Base-by-base conservation (phyloP, 1,139 yeast species). In the Geotrichum candidum region DNA sequence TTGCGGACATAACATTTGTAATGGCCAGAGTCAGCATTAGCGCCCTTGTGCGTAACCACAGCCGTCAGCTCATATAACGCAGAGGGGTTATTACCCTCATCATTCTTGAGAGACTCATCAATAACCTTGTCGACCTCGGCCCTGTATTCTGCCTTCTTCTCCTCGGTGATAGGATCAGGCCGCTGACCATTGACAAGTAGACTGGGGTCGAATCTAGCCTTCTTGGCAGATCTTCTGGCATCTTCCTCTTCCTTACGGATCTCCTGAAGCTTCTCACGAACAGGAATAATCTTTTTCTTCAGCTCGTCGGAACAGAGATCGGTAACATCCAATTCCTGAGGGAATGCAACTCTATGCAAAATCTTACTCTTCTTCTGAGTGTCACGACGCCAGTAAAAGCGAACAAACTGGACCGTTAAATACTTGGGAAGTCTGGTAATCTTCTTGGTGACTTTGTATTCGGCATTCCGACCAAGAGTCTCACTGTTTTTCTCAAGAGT, bases 11-110 rank as follows among this genome's bases (percentile, higher is more conserved):
- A 94, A 29, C 96, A 86, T 76, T 91, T 97, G 74, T 95, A 94
- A 74, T 94, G 99, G 4, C 99, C 99, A 51, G 97, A 88, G 74
- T 95, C 98, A 0, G 99, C 97, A 57, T 92, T 86, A 4, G 97
- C 87, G 56, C 99, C 99, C 70, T 87, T 88, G 76, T 94, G 99
- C 1, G 98, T 91, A 64, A 94, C 84, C 33, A 94, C 84, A 0
- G 96, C 94, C 59, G 80, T 79, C 67, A 95, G 82, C 68, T 90
- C 91, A 72, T 94, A 94, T 51, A 94, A 83, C 1, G 95, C 90
- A 0, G 96, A 87, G 2, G 96, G 94, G 71, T 92, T 92, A 68
- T 89, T 92, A 22, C 91, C 88, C 4, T 81, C 77, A 52, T 79
- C 81, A 1, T 61, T 67, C 58, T 70, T 72, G 27, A 76, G 68